These are phyloP conservation scores for Rhododendron vialii DNA, from an alignment of 148 eudicot species.

Conservation along the genomic window DNA sequence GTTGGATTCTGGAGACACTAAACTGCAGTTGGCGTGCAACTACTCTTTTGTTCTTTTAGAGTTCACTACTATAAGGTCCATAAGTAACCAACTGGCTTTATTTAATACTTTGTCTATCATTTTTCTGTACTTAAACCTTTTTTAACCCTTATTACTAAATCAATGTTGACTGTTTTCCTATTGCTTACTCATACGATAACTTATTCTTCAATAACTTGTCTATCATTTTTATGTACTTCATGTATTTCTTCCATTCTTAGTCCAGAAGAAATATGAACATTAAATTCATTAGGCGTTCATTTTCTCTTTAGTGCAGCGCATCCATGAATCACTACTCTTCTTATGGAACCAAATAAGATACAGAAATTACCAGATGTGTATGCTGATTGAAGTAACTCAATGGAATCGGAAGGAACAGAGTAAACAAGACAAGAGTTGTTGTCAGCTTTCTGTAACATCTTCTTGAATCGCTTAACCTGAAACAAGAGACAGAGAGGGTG, in stretches of 20 bases:
- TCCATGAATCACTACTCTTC: not conserved
- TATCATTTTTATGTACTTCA: not conserved
- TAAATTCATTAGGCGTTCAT: not conserved
- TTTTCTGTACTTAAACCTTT: not conserved
- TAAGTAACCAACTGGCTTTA: not conserved
- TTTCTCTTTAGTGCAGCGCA: not conserved
- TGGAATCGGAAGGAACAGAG: constrained; percentile 57
- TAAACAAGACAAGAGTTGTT: constrained; percentile 42
- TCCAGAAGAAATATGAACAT: not conserved
- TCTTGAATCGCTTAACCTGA: constrained; percentile 67
- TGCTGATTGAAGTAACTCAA: constrained; percentile 49
- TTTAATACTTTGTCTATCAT: too few relatives aligned
- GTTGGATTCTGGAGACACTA: not conserved
- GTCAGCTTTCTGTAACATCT: constrained; percentile 65
- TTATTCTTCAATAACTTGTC: not conserved
- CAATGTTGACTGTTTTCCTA: too few relatives aligned
- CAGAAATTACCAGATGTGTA: constrained; percentile 54
- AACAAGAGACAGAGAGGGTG: constrained; percentile 13
- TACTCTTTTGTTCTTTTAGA: not conserved
- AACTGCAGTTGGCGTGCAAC: not conserved
- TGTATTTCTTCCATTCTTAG: not conserved
- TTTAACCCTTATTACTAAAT: not conserved
- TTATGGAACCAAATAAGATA: not conserved
- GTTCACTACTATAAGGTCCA: not conserved
- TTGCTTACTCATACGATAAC: not conserved